Evolutionary conservation across 2,329 filamentous ascomycete genomes (phyloP).

Genomic region (Cordyceps farinosa): DNA sequence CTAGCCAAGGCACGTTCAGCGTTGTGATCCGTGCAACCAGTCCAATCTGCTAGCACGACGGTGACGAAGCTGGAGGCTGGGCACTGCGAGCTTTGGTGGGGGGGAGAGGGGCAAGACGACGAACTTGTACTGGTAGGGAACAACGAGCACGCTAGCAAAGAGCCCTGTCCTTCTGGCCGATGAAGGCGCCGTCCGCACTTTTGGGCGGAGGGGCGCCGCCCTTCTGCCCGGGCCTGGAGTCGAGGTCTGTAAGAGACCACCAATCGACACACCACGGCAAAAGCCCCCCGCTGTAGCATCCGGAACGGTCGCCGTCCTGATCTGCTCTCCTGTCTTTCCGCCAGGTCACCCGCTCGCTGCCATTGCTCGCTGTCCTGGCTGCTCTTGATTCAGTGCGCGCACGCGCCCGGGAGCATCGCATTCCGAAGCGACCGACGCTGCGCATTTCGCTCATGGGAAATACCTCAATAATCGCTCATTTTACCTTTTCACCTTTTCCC

Average conservation of each 20-base stretch:
- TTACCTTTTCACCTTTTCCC: not conserved
- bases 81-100: conserved; percentile 4
- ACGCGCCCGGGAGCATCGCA: not conserved
- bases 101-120: not conserved
- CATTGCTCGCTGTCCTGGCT: not conserved
- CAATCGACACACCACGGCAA: conserved; percentile 24
- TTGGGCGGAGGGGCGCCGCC: not conserved
- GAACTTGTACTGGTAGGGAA: not conserved
- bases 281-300: conserved; percentile 24
- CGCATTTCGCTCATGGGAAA: not conserved
- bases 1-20: conserved; percentile 17
- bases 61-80: conserved; percentile 9
- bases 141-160: conserved; percentile 6
- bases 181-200: not conserved
- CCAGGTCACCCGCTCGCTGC: not conserved
- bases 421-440: not conserved
- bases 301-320: conserved; percentile 28
- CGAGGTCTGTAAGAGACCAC: not conserved
- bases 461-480: not conserved
- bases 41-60: conserved; percentile 11
- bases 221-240: not conserved
- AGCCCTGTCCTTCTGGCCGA: conserved; percentile 4
- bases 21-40: conserved; percentile 14
- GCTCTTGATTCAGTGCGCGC: not conserved
- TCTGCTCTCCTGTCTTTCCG: conserved; percentile 13